Evolutionary conservation across 352 stramenopile species (phyloP).

Genomic region (Globisporangium acanthophoron): DNA sequence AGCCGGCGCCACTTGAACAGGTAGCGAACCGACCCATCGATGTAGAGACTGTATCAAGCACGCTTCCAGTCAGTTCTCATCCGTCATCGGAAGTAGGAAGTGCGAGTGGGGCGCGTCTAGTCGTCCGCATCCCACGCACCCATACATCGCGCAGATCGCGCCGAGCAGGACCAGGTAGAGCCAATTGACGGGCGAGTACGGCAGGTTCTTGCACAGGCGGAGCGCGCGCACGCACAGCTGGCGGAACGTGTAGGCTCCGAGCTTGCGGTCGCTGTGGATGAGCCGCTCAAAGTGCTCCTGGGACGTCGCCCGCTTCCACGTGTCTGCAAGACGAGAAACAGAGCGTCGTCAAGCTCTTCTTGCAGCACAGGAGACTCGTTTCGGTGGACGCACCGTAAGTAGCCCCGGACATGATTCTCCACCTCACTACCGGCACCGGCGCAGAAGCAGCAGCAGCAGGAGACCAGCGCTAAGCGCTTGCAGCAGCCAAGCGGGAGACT

Average conservation of each 20-base stretch:
- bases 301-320: conserved; percentile 59
- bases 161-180: conserved; percentile 65
- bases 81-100: background rate
- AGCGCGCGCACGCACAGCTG: conserved; percentile 56
- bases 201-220: conserved; percentile 66
- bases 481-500: too few relatives aligned
- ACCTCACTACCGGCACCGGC: background rate
- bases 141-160: conserved; percentile 49
- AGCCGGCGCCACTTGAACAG: conserved; percentile 54
- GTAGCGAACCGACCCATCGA: conserved; percentile 63
- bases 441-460: background rate
- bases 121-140: conserved; percentile 23
- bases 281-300: conserved; percentile 62
- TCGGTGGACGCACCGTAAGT: conserved; percentile 20
- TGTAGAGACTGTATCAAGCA: conserved; percentile 31
- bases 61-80: background rate
- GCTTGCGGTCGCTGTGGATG: conserved; percentile 39
- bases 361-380: background rate
- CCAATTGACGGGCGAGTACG: conserved; percentile 80
- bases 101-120: background rate
- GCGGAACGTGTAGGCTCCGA: conserved; percentile 42
- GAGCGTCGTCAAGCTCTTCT: background rate
- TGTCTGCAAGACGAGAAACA: conserved; percentile 31
- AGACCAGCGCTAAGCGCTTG: too few relatives aligned
- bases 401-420: conserved; percentile 5